Conservation (phyloP, 2,329 filamentous ascomycete species). For the Daldinia eschscholtzii region DNA sequence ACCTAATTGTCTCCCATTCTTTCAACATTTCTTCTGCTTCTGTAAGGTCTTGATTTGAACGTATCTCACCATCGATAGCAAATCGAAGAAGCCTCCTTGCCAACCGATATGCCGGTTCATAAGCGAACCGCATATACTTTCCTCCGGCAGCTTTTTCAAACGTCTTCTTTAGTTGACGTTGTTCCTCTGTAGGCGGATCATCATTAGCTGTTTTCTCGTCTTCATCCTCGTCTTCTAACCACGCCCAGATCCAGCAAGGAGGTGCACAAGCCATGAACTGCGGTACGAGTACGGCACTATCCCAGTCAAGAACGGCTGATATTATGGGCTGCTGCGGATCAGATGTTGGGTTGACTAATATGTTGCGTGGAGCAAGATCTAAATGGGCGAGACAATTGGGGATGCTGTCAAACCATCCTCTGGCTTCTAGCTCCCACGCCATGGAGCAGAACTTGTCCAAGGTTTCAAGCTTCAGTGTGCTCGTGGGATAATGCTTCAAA, state of each 20-base stretch:
- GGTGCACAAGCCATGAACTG: conserved; percentile 51
- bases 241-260: conserved; percentile 52
- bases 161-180: conserved; percentile 43
- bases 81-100: conserved; percentile 1
- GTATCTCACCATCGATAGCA: background rate
- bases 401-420: conserved; percentile 19
- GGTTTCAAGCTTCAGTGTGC: background rate
- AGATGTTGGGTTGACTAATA: conserved; percentile 44
- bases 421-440: conserved; percentile 10
- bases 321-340: conserved; percentile 35
- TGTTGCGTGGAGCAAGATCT: conserved; percentile 49
- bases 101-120: background rate
- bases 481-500: background rate
- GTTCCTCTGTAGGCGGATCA: conserved; percentile 13
- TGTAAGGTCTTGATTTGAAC: background rate
- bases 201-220: conserved; percentile 33
- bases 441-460: conserved; percentile 12
- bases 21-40: background rate
- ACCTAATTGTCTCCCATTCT: background rate
- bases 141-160: background rate
- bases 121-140: background rate
- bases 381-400: conserved; percentile 41
- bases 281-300: conserved; percentile 51
- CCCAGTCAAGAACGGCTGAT: conserved; percentile 51
- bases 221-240: conserved; percentile 41